Conservation (phyloP, 2,329 filamentous ascomycete species). For the Fusarium veterinarium region DNA sequence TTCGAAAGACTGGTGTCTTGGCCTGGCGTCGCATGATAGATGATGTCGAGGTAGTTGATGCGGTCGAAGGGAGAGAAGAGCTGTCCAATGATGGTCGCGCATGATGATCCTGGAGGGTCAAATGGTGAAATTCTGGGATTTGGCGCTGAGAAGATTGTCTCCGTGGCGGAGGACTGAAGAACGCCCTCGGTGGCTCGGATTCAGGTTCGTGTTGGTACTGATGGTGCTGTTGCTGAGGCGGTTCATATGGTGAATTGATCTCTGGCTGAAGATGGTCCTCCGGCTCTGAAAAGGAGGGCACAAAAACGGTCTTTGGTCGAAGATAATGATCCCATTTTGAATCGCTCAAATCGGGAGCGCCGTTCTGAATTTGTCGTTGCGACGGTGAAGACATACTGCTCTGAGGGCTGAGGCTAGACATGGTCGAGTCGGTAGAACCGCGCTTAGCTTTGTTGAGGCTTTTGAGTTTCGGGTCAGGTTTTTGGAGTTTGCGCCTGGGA, state of each 20-base stretch:
- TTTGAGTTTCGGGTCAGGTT: slow-evolving; percentile 46
- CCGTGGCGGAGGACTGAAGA: slow-evolving; percentile 20
- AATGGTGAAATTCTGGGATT: slow-evolving; percentile 44
- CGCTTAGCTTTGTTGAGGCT: slow-evolving; percentile 39
- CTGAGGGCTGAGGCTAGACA: slow-evolving; percentile 36
- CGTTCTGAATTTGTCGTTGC: slow-evolving; percentile 34
- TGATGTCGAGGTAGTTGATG: slow-evolving; percentile 47
- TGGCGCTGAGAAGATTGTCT: slow-evolving; percentile 34
- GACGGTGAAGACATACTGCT: slow-evolving; percentile 27
- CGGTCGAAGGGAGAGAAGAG: slow-evolving; percentile 48
- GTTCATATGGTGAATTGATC: slow-evolving; percentile 4
- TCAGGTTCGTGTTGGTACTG: not conserved
- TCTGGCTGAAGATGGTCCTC: slow-evolving; percentile 22
- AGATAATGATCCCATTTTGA: slow-evolving; percentile 47
- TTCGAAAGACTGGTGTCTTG: slow-evolving; percentile 63
- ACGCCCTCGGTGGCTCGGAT: slow-evolving; percentile 23
- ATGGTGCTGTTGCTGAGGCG: not conserved
- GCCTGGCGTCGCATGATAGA: slow-evolving; percentile 57
- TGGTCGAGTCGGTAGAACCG: slow-evolving; percentile 44
- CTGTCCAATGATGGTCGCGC: slow-evolving; percentile 43
- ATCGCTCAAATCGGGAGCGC: slow-evolving; percentile 45
- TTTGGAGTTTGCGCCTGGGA: slow-evolving; percentile 47
- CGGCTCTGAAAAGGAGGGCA: slow-evolving; percentile 29
- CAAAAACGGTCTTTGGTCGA: slow-evolving; percentile 38
- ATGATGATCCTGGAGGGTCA: slow-evolving; percentile 34